Evolutionary conservation across 1,284 basidiomycete genomes (phyloP).

Genomic region (Ceratobasidium sp.): DNA sequence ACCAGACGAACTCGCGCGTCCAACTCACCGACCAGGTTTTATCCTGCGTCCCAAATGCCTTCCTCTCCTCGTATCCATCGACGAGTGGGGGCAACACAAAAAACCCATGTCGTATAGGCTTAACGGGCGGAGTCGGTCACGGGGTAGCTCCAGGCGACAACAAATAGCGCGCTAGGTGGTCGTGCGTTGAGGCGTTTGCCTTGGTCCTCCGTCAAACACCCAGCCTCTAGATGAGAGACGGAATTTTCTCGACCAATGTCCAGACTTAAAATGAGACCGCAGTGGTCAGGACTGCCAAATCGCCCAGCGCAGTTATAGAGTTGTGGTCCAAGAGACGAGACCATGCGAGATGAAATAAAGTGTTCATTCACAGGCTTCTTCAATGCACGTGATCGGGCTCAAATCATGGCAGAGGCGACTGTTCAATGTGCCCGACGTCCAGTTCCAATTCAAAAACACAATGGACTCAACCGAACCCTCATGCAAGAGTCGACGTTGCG

Average conservation of each 20-base stretch:
- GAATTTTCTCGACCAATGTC: constrained; percentile 34
- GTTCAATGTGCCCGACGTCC: constrained; percentile 12
- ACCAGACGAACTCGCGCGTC: too few relatives aligned
- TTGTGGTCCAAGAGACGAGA: neutral
- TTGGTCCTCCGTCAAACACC: constrained; percentile 32
- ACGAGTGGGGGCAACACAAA: too few relatives aligned
- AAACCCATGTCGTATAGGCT: too few relatives aligned
- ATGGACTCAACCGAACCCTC: constrained; percentile 77
- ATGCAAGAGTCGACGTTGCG: constrained; percentile 77
- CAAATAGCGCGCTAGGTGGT: too few relatives aligned
- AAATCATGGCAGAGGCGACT: constrained; percentile 38
- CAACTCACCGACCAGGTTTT: too few relatives aligned
- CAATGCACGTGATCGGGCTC: constrained; percentile 13
- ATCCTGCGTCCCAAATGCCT: too few relatives aligned
- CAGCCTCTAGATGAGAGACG: constrained; percentile 38
- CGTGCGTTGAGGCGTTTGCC: constrained; percentile 21
- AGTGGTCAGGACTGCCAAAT: neutral
- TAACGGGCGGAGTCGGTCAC: too few relatives aligned
- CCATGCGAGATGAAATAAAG: constrained; percentile 7
- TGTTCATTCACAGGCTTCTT: constrained; percentile 26
- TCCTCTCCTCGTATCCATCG: too few relatives aligned
- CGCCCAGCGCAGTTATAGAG: constrained; percentile 22
- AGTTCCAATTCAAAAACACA: constrained; percentile 8
- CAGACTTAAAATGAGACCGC: constrained; percentile 41
- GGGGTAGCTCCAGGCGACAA: too few relatives aligned